Base-by-base conservation (phyloP, 2,329 filamentous ascomycete species). In the Scedosporium apiospermum region DNA sequence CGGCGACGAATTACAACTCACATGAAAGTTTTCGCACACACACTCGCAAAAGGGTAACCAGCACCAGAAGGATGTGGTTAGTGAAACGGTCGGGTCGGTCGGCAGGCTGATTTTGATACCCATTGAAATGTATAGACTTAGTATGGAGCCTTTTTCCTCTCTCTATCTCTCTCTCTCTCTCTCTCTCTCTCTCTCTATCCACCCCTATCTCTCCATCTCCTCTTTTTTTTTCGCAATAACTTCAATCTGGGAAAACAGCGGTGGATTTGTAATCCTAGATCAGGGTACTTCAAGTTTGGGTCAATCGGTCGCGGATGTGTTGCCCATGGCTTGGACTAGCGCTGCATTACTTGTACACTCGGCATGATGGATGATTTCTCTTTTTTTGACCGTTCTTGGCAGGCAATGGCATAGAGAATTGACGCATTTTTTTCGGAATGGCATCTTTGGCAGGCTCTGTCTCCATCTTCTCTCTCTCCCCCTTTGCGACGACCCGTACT, bases 91-190 rank as follows among this genome's bases (percentile, higher is more conserved):
- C 46, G 60, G 49, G 51, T 41, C 34, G 55, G 55, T 58, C 55
- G 55, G 55, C 34, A 16, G 27, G n/a, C 60, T 57, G 30, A 18
- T 57, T 55, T 51, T 55, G 60, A 61, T 61, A 61, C 60, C 60
- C 60, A 55, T 57, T 26, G 27, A 58, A 57, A 61, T 26, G 46
- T 49, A 61, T 61, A 61, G 60, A 61, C 49, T 38, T 55, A 57
- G 49, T 41, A 61, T 44, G 58, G 58, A 63, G 46, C 53, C 21
- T 41, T 58, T 44, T 41, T 38, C 34, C 10, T 38, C n/a, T 18
- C 53, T 60, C 49, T 44, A 4, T 53, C 34, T 34, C 18, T 12
- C 53, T 12, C 53, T 30, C 21, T 41, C 44, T 21, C 44, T 49
- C 49, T n/a, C n/a, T n/a, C n/a, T n/a, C n/a, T 12, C 53, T 30